Evolutionary conservation across 2,329 filamentous ascomycete species (phyloP).

Genomic region (Graphium sp.): DNA sequence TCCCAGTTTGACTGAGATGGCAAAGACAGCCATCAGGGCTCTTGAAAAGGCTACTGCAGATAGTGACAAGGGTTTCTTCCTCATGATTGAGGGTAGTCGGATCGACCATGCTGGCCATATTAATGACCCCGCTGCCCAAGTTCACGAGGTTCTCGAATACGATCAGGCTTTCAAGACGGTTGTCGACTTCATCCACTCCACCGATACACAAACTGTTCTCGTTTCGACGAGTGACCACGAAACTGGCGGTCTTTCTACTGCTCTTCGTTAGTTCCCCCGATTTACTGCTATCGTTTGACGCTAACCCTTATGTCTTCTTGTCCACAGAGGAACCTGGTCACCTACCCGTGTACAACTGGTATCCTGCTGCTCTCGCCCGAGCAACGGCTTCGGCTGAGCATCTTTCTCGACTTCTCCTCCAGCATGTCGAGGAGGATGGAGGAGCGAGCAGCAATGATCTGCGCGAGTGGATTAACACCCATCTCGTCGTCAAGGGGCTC

Average conservation of each 20-base stretch:
- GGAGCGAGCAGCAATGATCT: slow-evolving; percentile 18
- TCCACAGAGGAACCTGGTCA: slow-evolving; percentile 29
- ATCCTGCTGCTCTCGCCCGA: slow-evolving; percentile 58
- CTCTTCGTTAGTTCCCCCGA: slow-evolving; percentile 41
- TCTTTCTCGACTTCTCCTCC: slow-evolving; percentile 43
- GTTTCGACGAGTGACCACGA: slow-evolving; percentile 92
- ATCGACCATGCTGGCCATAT: slow-evolving; percentile 90
- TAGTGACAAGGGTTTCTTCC: slow-evolving; percentile 85
- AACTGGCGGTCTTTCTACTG: slow-evolving; percentile 74
- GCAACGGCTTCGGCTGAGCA: slow-evolving; percentile 66
- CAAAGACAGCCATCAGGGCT: slow-evolving; percentile 61
- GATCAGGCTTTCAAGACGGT: slow-evolving; percentile 74
- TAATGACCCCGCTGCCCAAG: slow-evolving; percentile 71
- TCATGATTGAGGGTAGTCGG: slow-evolving; percentile 94
- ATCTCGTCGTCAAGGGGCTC: slow-evolving; percentile 52
- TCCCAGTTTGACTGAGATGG: slow-evolving; percentile 85
- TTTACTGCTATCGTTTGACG: not conserved
- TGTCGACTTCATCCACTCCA: slow-evolving; percentile 66
- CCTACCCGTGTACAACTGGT: slow-evolving; percentile 54
- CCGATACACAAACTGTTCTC: slow-evolving; percentile 58
- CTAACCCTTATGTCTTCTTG: slow-evolving; percentile 16
- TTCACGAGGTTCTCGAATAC: slow-evolving; percentile 88
- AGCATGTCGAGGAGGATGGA: slow-evolving; percentile 31
- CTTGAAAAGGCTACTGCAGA: slow-evolving; percentile 68
- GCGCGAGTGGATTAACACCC: slow-evolving; percentile 47